phyloP scores from a whole-genome alignment of 495 filamentous ascomycete species.

The Aspergillus wentii region DNA sequence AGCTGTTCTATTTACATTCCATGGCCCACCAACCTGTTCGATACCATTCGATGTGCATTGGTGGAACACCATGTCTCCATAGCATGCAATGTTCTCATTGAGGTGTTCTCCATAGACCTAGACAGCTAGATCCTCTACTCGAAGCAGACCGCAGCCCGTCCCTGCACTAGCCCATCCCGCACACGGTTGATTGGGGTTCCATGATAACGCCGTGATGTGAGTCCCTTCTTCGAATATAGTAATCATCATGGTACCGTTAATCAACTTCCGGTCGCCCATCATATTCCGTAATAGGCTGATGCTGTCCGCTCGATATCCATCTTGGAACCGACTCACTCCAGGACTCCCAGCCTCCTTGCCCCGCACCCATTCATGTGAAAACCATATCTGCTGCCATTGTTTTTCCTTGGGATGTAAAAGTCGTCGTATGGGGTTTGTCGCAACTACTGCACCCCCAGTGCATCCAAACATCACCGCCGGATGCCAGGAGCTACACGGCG shows the following conservation, averaged over 20 bases:
- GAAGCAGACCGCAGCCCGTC: slow-evolving; percentile 56
- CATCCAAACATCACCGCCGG: slow-evolving; percentile 49
- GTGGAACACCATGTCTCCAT: too few species aligned
- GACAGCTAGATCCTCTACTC: slow-evolving; percentile 63
- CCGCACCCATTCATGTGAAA: slow-evolving; percentile 54
- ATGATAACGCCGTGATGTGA: slow-evolving; percentile 51
- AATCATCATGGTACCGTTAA: slow-evolving; percentile 32
- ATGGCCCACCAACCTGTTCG: too few species aligned
- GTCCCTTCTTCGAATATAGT: slow-evolving; percentile 57
- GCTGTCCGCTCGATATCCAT: slow-evolving; percentile 51
- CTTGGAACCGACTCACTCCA: slow-evolving; percentile 51
- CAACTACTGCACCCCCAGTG: slow-evolving; percentile 51
- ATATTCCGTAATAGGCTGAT: slow-evolving; percentile 28
- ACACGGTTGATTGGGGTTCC: slow-evolving; percentile 60
- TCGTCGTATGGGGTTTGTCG: slow-evolving; percentile 53
- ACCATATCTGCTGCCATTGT: slow-evolving; percentile 58
- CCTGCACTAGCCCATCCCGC: slow-evolving; percentile 64
- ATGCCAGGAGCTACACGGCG: slow-evolving; percentile 43
- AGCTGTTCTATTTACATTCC: too few species aligned
- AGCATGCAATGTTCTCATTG: too few species aligned
- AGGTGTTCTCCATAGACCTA: too few species aligned
- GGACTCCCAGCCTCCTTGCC: slow-evolving; percentile 22
- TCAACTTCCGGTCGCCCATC: slow-evolving; percentile 23
- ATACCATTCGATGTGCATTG: too few species aligned
- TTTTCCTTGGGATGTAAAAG: slow-evolving; percentile 48